These are phyloP conservation scores for Phytopythium boreale DNA, from an alignment of 352 stramenopile species.

Conservation along the genomic window DNA sequence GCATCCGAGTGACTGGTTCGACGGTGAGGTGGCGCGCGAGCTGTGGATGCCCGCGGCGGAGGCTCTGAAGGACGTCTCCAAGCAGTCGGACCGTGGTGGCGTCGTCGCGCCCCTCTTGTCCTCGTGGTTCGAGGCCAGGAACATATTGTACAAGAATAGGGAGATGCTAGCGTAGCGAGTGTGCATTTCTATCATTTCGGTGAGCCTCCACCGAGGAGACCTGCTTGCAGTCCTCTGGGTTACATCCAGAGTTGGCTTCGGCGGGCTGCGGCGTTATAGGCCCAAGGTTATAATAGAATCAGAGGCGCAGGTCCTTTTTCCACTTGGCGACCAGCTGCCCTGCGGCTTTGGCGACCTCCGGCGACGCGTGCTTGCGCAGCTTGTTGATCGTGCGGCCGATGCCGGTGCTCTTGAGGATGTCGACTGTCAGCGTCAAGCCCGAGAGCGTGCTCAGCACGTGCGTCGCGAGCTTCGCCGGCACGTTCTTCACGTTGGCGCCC, in stretches of 20 bases:
- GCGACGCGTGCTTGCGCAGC: constrained; percentile 67
- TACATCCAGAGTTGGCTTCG: too few species aligned
- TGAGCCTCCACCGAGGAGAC: too few species aligned
- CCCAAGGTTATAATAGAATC: too few species aligned
- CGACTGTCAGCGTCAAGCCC: constrained; percentile 69
- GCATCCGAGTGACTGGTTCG: neutral
- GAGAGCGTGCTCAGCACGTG: constrained; percentile 71
- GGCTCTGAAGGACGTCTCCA: neutral
- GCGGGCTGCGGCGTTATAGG: too few species aligned
- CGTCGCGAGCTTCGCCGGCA: constrained; percentile 57
- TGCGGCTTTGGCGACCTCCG: constrained; percentile 60
- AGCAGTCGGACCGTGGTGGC: neutral
- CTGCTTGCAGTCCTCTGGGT: too few species aligned
- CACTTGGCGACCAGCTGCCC: constrained; percentile 78
- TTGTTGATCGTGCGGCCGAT: constrained; percentile 86
- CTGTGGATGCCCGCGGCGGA: neutral
- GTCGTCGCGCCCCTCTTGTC: neutral
- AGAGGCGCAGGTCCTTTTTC: constrained; percentile 85
- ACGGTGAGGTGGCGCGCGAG: neutral
- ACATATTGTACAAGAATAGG: too few species aligned
- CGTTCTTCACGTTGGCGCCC: constrained; percentile 63
- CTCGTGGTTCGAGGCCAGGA: neutral
- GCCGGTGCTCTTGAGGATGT: constrained; percentile 82
- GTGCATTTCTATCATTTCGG: too few species aligned
- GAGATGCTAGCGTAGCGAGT: too few species aligned